Evolutionary conservation across 2,329 filamentous ascomycete genomes (phyloP).

Genomic region (Arthrobotrys megalospora): DNA sequence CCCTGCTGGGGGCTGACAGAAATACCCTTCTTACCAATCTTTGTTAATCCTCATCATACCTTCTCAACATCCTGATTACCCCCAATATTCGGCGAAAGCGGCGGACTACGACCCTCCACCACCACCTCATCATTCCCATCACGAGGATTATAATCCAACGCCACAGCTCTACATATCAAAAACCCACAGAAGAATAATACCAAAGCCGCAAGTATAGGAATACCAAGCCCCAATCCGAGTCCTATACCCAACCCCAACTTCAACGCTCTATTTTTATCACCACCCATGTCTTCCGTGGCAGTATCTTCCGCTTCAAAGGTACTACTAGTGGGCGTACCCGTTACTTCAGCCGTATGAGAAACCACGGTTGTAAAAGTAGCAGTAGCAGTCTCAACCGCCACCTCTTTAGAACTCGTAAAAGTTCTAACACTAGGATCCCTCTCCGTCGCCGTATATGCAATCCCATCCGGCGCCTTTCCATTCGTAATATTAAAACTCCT

Average conservation of each 20-base stretch:
- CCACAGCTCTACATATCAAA: constrained; percentile 11
- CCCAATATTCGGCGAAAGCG: neutral
- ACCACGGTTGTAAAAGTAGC: neutral
- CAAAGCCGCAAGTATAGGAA: constrained; percentile 3
- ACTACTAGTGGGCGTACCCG: neutral
- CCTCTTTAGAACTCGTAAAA: neutral
- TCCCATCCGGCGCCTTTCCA: constrained; percentile 21
- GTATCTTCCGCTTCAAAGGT: neutral
- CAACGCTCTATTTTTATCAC: neutral
- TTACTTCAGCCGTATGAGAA: neutral
- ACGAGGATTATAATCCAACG: constrained; percentile 18
- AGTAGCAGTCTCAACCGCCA: neutral
- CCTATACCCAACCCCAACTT: constrained; percentile 20
- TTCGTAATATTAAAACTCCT: constrained; percentile 32
- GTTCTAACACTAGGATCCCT: constrained; percentile 21
- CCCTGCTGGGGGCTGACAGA: too few relatives aligned
- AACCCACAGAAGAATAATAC: constrained; percentile 8
- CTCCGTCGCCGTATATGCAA: constrained; percentile 34
- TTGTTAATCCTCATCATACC: neutral
- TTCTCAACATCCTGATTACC: neutral
- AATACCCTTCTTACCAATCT: too few relatives aligned
- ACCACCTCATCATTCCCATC: neutral
- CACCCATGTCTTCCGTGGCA: neutral
- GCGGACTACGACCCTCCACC: neutral
- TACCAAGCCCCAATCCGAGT: constrained; percentile 6